Evolutionary conservation across 2,329 filamentous ascomycete genomes (phyloP), one percentile per base, ranked within the genome.

Genomic region (Hansfordia pulvinata): DNA sequence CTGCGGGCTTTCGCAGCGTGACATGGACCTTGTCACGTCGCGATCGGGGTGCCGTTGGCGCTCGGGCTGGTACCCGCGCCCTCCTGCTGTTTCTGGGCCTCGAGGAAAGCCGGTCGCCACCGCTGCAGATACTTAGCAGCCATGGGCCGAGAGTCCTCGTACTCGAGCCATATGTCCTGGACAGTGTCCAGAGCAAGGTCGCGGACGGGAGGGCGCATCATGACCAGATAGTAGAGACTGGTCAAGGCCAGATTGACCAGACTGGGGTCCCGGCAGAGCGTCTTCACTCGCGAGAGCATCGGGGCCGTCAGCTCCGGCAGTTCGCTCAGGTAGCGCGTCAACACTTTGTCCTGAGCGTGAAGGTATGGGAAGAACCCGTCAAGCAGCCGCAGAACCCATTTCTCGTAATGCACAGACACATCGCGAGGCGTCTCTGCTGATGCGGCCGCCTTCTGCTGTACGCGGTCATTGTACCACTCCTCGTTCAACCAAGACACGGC

Each of bases 401-500:
- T 72, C 32, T 84, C 74, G 50, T 93, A 94, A 49, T 90, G 70
- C 18, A 66, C 45, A 3, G 68, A 61, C 6, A 64, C 62, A 20
- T 64, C 58, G 8, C 47, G 25, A 46, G 52, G 18, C 50, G 51
- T n/a, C 46, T 44, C 28, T 50, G 59, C 30, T 35, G 48, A 25
- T 44, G 56, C 33, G 49, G 55, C 36, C 58, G 54, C 49, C 52
- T 33, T 39, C 23, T 42, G 35, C 30, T 64, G 55, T 17, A 84
- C 52, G 22, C 63, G 74, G 49, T 96, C 88, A 42, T 86, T 92
- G 52, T 93, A 96, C 88, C 90, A 98, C 54, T 98, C 90, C 50
- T 98, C 90, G 41, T 79, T 93, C 10, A 98, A 64, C 90, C 90
- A 98, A 6, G 78, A 76, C 27, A 96, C 84, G 2, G 85, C 88